Percentiles rank a stretch among this genome's conserved stretches.
phyloP scores from a whole-genome alignment of 306 rosid genomes.

The Benincasa hispida region DNA sequence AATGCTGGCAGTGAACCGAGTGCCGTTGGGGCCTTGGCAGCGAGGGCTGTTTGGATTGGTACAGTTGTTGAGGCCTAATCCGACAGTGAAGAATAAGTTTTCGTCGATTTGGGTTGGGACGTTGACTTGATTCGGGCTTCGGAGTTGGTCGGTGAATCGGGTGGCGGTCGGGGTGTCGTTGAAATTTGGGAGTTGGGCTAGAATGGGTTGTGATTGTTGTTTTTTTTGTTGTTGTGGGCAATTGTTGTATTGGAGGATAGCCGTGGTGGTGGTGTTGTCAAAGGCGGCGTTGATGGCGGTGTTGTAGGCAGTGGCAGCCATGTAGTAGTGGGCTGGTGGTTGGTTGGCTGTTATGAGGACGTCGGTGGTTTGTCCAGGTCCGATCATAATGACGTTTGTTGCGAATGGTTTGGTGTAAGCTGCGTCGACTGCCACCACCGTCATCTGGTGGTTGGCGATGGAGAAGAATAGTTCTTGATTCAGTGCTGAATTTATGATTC shows the following conservation, averaged over 20 bases:
- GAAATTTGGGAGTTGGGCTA: slow-evolving; percentile 46
- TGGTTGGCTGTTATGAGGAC: slow-evolving; percentile 66
- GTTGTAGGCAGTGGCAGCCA: slow-evolving; percentile 59
- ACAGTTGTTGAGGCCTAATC: slow-evolving; percentile 78
- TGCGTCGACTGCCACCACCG: slow-evolving; percentile 69
- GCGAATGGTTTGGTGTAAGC: slow-evolving; percentile 54
- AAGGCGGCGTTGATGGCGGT: slow-evolving; percentile 73
- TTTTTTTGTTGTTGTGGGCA: slow-evolving; percentile 13
- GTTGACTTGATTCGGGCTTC: slow-evolving; percentile 34
- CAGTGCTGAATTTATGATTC: slow-evolving; percentile 71
- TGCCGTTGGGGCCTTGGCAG: slow-evolving; percentile 96
- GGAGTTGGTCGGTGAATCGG: slow-evolving; percentile 38
- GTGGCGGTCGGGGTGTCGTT: slow-evolving; percentile 36
- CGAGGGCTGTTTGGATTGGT: slow-evolving; percentile 69
- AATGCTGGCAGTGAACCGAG: slow-evolving; percentile 83
- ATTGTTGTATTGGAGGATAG: slow-evolving; percentile 70
- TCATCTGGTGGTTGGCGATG: slow-evolving; percentile 71
- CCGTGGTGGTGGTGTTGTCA: slow-evolving; percentile 92
- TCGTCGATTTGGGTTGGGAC: slow-evolving; percentile 37
- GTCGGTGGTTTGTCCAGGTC: slow-evolving; percentile 83
- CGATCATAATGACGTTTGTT: slow-evolving; percentile 58
- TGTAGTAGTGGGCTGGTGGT: slow-evolving; percentile 60
- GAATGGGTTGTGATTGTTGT: slow-evolving; percentile 22
- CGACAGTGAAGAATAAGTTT: slow-evolving; percentile 44
- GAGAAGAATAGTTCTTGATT: slow-evolving; percentile 73